phyloP scores from a whole-genome alignment of 768 basidiomycete genomes.

The Cystobasidiopsis lactophilus region DNA sequence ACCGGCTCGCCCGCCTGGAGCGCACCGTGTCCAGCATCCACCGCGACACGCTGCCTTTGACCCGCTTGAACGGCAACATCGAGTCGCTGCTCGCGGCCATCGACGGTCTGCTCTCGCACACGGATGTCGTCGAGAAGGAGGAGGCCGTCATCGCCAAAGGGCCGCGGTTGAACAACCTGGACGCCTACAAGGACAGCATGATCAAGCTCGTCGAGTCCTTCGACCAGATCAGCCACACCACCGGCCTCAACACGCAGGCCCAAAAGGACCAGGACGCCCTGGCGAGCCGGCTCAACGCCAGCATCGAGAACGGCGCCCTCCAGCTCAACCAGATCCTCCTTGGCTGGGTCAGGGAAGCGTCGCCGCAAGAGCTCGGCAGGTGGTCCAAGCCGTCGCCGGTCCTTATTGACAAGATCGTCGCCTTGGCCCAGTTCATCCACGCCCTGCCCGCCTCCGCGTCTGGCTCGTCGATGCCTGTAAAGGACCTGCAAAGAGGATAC shows the following conservation, averaged over 20 bases:
- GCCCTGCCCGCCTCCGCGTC: slow-evolving; percentile 1
- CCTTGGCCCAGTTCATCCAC: slow-evolving; percentile 14
- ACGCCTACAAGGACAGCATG: slow-evolving; percentile 17
- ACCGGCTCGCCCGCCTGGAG: slow-evolving; percentile 17
- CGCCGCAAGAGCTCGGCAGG: slow-evolving; percentile 7
- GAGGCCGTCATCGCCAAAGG: slow-evolving; percentile 10
- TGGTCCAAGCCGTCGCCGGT: not conserved
- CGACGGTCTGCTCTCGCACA: slow-evolving; percentile 17
- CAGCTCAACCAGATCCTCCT: slow-evolving; percentile 4
- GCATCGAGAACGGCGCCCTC: slow-evolving; percentile 5
- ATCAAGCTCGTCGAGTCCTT: slow-evolving; percentile 15
- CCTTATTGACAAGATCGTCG: slow-evolving; percentile 12
- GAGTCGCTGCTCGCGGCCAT: slow-evolving; percentile 15
- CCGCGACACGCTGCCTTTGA: slow-evolving; percentile 14
- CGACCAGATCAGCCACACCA: slow-evolving; percentile 13
- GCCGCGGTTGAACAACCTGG: slow-evolving; percentile 13
- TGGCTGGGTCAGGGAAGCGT: slow-evolving; percentile 11
- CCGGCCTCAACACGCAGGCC: not conserved
- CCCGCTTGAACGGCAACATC: slow-evolving; percentile 15
- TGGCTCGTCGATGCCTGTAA: not conserved
- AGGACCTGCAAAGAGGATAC: slow-evolving; percentile 11
- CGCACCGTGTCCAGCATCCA: slow-evolving; percentile 19
- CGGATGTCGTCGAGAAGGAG: slow-evolving; percentile 19
- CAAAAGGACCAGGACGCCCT: slow-evolving; percentile 16
- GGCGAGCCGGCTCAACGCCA: slow-evolving; percentile 3